phyloP scores from a whole-genome alignment of 2,329 filamentous ascomycete species.

The Phoma sp. region DNA sequence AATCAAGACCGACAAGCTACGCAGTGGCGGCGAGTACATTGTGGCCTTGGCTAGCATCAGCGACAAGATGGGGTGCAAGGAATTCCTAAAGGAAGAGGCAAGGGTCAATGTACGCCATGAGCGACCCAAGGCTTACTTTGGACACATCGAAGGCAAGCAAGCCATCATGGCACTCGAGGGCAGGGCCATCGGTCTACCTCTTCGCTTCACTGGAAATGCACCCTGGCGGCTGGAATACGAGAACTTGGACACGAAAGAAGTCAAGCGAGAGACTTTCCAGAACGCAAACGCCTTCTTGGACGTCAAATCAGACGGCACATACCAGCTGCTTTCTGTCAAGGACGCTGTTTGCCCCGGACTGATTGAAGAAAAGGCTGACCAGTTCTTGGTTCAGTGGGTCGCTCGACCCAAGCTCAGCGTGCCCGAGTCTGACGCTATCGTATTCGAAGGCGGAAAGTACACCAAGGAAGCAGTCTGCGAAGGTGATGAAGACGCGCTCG shows the following conservation, averaged over 20 bases:
- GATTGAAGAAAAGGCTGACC: conserved; percentile 75
- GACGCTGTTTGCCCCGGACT: conserved; percentile 84
- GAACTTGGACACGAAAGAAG: conserved; percentile 64
- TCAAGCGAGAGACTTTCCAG: conserved; percentile 58
- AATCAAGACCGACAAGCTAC: conserved; percentile 77
- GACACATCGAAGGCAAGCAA: conserved; percentile 80
- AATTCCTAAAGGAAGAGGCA: conserved; percentile 81
- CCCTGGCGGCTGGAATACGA: conserved; percentile 84
- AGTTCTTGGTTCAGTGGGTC: conserved; percentile 86
- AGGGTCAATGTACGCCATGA: conserved; percentile 89
- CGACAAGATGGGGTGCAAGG: conserved; percentile 86
- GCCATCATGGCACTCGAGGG: conserved; percentile 79
- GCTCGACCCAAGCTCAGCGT: conserved; percentile 76
- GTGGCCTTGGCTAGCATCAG: conserved; percentile 85
- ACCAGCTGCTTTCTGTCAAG: conserved; percentile 78
- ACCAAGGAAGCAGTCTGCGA: conserved; percentile 88
- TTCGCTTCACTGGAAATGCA: conserved; percentile 83
- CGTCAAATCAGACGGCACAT: conserved; percentile 73
- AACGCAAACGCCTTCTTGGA: conserved; percentile 72
- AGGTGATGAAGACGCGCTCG: conserved; percentile 89
- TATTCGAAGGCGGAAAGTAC: conserved; percentile 62
- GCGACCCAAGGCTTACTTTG: conserved; percentile 85
- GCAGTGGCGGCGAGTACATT: conserved; percentile 87
- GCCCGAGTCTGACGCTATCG: conserved; percentile 68
- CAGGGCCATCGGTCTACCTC: conserved; percentile 74